A percentile compares a stretch with the other conserved stretches of the same genome.
Evolutionary conservation across 1,284 basidiomycete genomes (phyloP).

Genomic region (Irpex sp.): DNA sequence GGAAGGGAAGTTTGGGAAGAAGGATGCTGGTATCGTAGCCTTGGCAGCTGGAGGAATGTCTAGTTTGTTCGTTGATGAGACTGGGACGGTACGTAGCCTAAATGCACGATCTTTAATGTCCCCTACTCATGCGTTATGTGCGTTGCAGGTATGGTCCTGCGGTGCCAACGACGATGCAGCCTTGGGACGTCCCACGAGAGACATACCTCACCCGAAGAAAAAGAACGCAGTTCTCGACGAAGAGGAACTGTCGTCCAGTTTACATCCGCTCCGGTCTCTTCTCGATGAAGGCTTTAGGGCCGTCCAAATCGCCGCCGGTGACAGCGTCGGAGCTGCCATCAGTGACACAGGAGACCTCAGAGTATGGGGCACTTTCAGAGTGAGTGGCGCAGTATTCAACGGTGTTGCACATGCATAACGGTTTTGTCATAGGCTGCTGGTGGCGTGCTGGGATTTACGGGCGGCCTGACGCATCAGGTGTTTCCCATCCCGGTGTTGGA

Average conservation of each 20-base stretch:
- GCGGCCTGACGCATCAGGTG: conserved; percentile 58
- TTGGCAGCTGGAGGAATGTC: conserved; percentile 82
- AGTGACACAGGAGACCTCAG: conserved; percentile 74
- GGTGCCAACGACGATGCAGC: conserved; percentile 92
- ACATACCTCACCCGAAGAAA: conserved; percentile 21
- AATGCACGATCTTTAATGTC: not conserved
- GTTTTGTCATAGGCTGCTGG: conserved; percentile 54
- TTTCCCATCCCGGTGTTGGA: conserved; percentile 67
- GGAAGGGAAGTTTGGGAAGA: conserved; percentile 59
- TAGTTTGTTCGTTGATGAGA: conserved; percentile 77
- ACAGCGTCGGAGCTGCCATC: conserved; percentile 80
- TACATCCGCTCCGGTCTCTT: conserved; percentile 70
- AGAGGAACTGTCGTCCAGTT: conserved; percentile 75
- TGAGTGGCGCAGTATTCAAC: conserved; percentile 37
- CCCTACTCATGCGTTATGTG: not conserved
- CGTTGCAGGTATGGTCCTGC: conserved; percentile 72
- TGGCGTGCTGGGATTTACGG: conserved; percentile 82
- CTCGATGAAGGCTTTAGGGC: conserved; percentile 78
- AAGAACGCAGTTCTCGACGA: conserved; percentile 49
- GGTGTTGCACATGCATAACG: not conserved
- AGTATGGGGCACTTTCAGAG: conserved; percentile 91
- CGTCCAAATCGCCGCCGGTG: conserved; percentile 76
- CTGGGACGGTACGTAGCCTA: conserved; percentile 65
- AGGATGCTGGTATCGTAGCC: conserved; percentile 70
- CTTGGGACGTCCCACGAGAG: conserved; percentile 65